Evolutionary conservation across 768 basidiomycete species (phyloP).

Genomic region (Agrocybe pediades): DNA sequence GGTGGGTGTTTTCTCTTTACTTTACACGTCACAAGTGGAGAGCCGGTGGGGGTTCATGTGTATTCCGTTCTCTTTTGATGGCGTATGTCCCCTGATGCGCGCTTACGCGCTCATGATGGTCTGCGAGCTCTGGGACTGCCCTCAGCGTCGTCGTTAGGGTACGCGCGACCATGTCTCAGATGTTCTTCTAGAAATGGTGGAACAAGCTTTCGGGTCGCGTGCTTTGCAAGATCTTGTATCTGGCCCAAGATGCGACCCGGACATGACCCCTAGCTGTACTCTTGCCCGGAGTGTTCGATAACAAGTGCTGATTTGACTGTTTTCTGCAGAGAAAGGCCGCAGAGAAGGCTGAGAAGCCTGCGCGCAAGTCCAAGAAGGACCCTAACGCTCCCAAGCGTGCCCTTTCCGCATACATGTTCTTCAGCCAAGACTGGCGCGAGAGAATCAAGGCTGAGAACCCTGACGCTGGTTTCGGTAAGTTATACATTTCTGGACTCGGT

Average conservation of each 20-base stretch:
- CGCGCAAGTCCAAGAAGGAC: conserved; percentile 71
- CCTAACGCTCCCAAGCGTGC: conserved; percentile 89
- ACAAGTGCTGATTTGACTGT: conserved; percentile 4
- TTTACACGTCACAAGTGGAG: conserved; percentile 19
- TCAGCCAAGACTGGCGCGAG: conserved; percentile 94
- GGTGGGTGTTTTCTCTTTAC: conserved; percentile 40
- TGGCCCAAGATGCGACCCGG: no score
- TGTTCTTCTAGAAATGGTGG: no score
- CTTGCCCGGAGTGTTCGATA: no score
- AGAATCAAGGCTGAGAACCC: conserved; percentile 96
- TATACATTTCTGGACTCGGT: neutral
- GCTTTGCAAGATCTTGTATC: no score
- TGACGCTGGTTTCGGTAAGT: conserved; percentile 86
- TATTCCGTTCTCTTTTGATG: conserved; percentile 1
- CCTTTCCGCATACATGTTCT: conserved; percentile 98
- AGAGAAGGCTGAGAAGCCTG: conserved; percentile 66
- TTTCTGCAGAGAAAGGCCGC: conserved; percentile 64
- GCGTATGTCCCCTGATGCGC: neutral
- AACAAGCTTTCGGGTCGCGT: no score
- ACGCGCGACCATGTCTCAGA: conserved; percentile 8
- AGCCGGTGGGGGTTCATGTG: neutral
- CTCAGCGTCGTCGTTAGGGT: conserved; percentile 10
- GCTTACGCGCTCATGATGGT: neutral
- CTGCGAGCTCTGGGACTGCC: neutral
- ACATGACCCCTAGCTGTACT: no score